Evolutionary conservation across 148 eudicot species (phyloP).

Genomic region (Chenopodium quinoa): DNA sequence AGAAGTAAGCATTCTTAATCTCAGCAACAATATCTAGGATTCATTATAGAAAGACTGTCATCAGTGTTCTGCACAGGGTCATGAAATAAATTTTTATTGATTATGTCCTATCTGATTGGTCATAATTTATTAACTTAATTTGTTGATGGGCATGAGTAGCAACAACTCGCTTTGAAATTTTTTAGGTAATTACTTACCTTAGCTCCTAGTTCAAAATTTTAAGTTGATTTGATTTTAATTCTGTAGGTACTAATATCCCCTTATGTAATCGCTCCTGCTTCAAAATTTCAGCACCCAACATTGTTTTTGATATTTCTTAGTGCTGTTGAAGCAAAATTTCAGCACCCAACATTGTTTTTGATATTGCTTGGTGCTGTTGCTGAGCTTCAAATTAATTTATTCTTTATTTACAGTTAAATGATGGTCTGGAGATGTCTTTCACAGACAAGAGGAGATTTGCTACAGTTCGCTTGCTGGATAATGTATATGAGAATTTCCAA

Average conservation of each 20-base stretch:
- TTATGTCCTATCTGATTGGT: background rate
- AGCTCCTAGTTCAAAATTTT: background rate
- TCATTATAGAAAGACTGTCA: background rate
- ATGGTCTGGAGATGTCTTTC: constrained; percentile 92
- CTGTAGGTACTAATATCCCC: background rate
- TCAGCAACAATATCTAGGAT: background rate
- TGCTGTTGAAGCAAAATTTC: background rate
- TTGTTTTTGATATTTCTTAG: background rate
- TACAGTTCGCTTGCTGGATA: constrained; percentile 77
- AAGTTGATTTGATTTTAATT: background rate
- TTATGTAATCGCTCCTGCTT: background rate
- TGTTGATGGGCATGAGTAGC: background rate
- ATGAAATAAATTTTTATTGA: background rate
- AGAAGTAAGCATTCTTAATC: constrained; percentile 53
- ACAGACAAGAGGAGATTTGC: constrained; percentile 99
- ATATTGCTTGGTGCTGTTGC: background rate
- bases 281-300: background rate
- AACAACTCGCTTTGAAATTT: background rate
- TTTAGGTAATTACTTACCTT: too few species aligned
- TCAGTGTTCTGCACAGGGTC: background rate
- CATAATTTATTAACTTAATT: background rate
- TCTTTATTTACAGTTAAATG: constrained; percentile 60
- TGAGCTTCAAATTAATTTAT: constrained; percentile 6
- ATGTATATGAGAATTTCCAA: constrained; percentile 48
- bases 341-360: background rate